Conservation (phyloP, 73 alveolate species). For the Blepharisma japonicum region DNA sequence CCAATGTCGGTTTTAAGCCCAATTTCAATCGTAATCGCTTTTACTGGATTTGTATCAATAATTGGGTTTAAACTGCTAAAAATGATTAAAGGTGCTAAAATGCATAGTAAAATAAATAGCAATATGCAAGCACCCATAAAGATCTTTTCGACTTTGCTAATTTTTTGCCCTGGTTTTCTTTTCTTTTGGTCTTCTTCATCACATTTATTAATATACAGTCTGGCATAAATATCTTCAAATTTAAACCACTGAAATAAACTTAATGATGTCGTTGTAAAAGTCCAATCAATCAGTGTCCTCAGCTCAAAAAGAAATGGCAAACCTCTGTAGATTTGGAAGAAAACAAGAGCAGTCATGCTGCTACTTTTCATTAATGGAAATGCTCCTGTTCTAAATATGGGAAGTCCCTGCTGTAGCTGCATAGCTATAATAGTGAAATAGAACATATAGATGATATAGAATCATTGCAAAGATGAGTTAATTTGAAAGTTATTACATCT, state of each 20-base stretch:
- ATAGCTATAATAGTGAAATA: constrained; percentile 79
- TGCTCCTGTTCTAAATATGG: constrained; percentile 80
- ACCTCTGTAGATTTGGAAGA: constrained; percentile 54
- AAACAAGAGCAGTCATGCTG: constrained; percentile 38
- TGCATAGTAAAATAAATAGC: constrained; percentile 53
- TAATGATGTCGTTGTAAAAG: constrained; percentile 75
- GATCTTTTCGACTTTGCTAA: constrained; percentile 46
- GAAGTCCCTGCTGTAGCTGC: constrained; percentile 85
- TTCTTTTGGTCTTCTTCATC: constrained; percentile 41
- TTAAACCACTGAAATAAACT: constrained; percentile 84
- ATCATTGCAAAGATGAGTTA: constrained; percentile 37
- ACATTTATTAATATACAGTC: constrained; percentile 72
- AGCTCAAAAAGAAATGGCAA: constrained; percentile 86
- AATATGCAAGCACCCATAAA: constrained; percentile 61
- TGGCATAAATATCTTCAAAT: constrained; percentile 79
- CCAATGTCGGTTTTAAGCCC: constrained; percentile 30
- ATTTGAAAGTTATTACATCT: constrained; percentile 49
- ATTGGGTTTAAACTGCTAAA: constrained; percentile 88
- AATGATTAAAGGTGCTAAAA: constrained; percentile 77
- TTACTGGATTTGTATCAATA: constrained; percentile 59
- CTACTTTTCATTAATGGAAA: constrained; percentile 66
- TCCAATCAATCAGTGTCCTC: constrained; percentile 87
- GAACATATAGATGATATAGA: constrained; percentile 74
- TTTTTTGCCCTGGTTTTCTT: constrained; percentile 63
- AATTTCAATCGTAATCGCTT: constrained; percentile 61